Conservation (phyloP, 2,329 filamentous ascomycete genomes). For the Plenodomus tracheiphilus region DNA sequence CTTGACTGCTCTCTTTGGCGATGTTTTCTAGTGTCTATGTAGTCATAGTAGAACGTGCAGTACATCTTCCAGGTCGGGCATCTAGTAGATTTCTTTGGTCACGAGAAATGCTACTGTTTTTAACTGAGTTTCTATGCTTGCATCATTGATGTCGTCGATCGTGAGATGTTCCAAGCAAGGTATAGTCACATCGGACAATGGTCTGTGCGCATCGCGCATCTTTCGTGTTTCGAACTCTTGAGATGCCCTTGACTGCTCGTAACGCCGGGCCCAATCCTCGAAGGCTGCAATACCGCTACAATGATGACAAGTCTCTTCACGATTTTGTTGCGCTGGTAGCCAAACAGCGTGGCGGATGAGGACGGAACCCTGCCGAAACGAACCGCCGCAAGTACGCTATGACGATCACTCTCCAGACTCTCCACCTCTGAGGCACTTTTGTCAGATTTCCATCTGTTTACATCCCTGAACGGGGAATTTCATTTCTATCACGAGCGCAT, state of each 20-base stretch:
- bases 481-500: background rate
- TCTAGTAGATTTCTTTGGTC: too few relatives aligned
- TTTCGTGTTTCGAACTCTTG: constrained; percentile 5
- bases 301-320: constrained; percentile 11
- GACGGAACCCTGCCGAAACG: constrained; percentile 15
- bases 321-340: background rate
- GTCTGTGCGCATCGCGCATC: constrained; percentile 7
- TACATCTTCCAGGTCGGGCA: too few relatives aligned
- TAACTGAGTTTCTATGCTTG: too few relatives aligned
- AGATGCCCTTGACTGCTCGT: background rate
- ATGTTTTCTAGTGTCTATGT: too few relatives aligned
- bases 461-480: background rate
- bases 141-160: too few relatives aligned
- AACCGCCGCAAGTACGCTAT: constrained; percentile 13
- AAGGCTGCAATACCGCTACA: background rate
- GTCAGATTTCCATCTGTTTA: constrained; percentile 4
- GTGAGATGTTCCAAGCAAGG: too few relatives aligned
- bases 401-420: constrained; percentile 15
- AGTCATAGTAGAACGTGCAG: too few relatives aligned
- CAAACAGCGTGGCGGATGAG: constrained; percentile 10
- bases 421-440: constrained; percentile 9
- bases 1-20: too few relatives aligned
- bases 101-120: too few relatives aligned
- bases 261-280: too few relatives aligned
- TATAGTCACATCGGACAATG: constrained; percentile 1